Evolutionary conservation across 305 asterid genomes (phyloP), one percentile per base, ranked within the genome.

Genomic region (Nicotiana rustica): DNA sequence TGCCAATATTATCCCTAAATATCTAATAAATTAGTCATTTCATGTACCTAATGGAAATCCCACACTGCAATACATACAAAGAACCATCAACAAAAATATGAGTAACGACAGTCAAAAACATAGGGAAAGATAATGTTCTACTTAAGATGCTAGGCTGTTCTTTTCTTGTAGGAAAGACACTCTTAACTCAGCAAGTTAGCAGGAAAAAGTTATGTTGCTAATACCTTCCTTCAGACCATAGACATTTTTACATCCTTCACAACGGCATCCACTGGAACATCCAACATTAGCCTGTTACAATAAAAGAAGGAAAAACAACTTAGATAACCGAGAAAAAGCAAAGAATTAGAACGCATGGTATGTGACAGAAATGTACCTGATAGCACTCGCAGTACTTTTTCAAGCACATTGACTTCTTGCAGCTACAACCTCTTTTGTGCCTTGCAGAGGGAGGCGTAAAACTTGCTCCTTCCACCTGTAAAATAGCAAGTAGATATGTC

Each of bases 301-400:
- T 12, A 41, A 8, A 41, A 38, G 36, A 76, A 67, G 61, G 66
- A 70, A 44, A 36, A 52, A 35, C 29, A 44, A 56, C 10, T 17
- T 44, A 12, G 47, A 38, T 9, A n/a, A 62, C 64, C 33, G 57
- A 78, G 64, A 83, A 52, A 55, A 56, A 59, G 41, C 67, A 61
- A 19, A 78, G 70, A 18, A 17, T 73, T 55, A 25, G 17, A 67
- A 35, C 0, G 59, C 71, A 29, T 73, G 65, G 81, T 71, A 52
- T 76, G 47, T 6, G 29, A 76, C 14, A 76, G 60, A 36, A 76
- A 49, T 69, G 71, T 52, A 94, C 98, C 96, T 92, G 97, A 88
- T 89, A 94, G 92, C 97, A 93, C 89, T 93, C 97, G 78, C 98
- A 94, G 84, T 94, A 94, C 90, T 92, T 91, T 84, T 93, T 92